Evolutionary conservation across 352 stramenopile species (phyloP).

Genomic region (Phytopythium montanum): DNA sequence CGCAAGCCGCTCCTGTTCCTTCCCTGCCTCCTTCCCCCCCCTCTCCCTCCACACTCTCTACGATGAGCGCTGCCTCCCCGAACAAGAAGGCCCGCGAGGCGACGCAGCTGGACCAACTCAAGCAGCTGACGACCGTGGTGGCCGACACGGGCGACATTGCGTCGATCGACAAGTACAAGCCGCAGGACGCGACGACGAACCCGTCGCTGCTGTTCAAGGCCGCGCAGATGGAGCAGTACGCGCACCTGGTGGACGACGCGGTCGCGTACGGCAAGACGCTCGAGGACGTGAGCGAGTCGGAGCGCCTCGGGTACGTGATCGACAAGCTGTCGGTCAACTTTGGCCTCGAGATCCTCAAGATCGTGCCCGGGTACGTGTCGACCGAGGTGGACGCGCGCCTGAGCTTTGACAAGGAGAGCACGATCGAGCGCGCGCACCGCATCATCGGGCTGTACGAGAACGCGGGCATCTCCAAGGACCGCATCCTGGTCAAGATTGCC

Average conservation of each 20-base stretch:
- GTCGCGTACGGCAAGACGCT: constrained; percentile 90
- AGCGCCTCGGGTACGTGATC: constrained; percentile 92
- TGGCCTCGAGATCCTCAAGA: constrained; percentile 94
- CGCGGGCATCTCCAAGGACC: constrained; percentile 91
- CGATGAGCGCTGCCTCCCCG: constrained; percentile 53
- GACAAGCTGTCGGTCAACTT: constrained; percentile 99
- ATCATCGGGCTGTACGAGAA: constrained; percentile 98
- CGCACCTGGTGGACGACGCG: constrained; percentile 94
- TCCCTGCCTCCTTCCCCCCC: constrained; percentile 4
- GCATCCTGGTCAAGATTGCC: constrained; percentile 98
- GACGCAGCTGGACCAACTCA: constrained; percentile 93
- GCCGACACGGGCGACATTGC: constrained; percentile 96
- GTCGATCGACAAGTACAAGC: constrained; percentile 90
- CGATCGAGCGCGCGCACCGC: constrained; percentile 89
- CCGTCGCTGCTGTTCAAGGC: constrained; percentile 99
- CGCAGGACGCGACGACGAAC: constrained; percentile 99
- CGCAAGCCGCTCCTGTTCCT: constrained; percentile 15
- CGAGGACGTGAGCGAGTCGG: constrained; percentile 66
- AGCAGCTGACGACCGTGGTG: constrained; percentile 97
- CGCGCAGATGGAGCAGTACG: constrained; percentile 94
- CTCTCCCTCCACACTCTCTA: constrained; percentile 5
- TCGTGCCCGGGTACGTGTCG: constrained; percentile 97
- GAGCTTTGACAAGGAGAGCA: constrained; percentile 94
- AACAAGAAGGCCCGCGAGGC: constrained; percentile 76
- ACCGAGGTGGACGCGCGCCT: constrained; percentile 98